Percentiles rank a stretch among this genome's conserved stretches.
phyloP scores from a whole-genome alignment of 2,329 filamentous ascomycete species.

The Colletotrichum liriopes region DNA sequence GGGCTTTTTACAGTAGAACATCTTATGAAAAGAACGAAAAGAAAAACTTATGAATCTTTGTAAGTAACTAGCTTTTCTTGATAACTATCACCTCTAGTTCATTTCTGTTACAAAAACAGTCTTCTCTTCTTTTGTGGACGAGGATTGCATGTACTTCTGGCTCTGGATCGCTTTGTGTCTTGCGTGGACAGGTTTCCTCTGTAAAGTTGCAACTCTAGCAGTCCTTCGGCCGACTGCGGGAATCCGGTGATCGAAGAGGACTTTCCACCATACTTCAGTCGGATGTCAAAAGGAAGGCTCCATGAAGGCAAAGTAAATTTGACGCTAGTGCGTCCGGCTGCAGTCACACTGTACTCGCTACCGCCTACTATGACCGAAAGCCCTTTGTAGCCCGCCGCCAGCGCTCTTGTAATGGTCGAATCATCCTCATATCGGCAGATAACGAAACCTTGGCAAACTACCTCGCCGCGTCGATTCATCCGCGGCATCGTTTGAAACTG shows the following conservation, averaged over 20 bases:
- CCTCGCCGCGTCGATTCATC: neutral
- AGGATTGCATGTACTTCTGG: neutral
- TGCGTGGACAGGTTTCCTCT: neutral
- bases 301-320: neutral
- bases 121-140: neutral
- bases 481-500: neutral
- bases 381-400: neutral
- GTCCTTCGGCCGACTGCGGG: neutral
- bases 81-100: too few species aligned
- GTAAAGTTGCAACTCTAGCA: neutral
- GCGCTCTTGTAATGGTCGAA: neutral
- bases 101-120: neutral
- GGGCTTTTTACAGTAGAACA: too few species aligned
- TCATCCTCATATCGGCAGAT: neutral
- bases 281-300: neutral
- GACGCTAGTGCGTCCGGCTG: neutral
- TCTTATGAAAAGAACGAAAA: too few species aligned
- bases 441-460: neutral
- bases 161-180: neutral
- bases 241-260: neutral
- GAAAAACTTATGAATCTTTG: too few species aligned
- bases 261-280: neutral
- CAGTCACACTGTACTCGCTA: neutral
- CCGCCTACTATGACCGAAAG: neutral
- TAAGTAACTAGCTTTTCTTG: too few species aligned